phyloP scores from a whole-genome alignment of 257 asterid species.

The Lantana camara region DNA sequence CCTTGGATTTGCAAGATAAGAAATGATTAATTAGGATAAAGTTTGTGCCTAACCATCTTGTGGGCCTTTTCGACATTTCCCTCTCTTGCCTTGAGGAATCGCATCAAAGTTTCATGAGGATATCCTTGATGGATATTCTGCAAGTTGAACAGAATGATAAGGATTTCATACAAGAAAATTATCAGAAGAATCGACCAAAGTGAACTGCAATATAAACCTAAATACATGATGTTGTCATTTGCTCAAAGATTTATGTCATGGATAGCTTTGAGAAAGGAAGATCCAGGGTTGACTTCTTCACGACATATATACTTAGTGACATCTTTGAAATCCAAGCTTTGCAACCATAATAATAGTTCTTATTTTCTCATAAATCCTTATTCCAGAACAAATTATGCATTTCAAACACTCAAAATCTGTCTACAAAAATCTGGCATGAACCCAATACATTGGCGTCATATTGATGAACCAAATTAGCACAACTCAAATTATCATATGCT shows the following conservation, averaged over 20 bases:
- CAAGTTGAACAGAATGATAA: slow-evolving; percentile 24
- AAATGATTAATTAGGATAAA: neutral
- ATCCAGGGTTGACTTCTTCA: slow-evolving; percentile 10
- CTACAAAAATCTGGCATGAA: too few species aligned
- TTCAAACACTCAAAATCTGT: neutral
- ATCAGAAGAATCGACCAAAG: slow-evolving; percentile 9
- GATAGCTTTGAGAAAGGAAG: neutral
- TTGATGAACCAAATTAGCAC: too few species aligned
- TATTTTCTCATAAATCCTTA: slow-evolving; percentile 11
- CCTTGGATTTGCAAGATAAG: slow-evolving; percentile 11
- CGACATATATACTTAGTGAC: slow-evolving; percentile 10
- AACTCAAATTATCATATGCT: neutral
- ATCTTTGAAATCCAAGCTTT: slow-evolving; percentile 9
- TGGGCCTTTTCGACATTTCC: slow-evolving; percentile 66
- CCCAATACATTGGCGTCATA: too few species aligned
- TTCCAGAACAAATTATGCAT: neutral
- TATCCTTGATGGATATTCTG: slow-evolving; percentile 73
- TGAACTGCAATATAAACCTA: neutral
- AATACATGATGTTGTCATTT: neutral
- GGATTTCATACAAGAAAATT: slow-evolving; percentile 1
- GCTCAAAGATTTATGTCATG: slow-evolving; percentile 16
- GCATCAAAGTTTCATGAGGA: slow-evolving; percentile 59
- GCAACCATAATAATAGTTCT: neutral
- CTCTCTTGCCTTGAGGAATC: slow-evolving; percentile 72
- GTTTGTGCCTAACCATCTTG: slow-evolving; percentile 54